Base-by-base conservation (phyloP, 2,329 filamentous ascomycete genomes). In the Emydomyces testavorans region DNA sequence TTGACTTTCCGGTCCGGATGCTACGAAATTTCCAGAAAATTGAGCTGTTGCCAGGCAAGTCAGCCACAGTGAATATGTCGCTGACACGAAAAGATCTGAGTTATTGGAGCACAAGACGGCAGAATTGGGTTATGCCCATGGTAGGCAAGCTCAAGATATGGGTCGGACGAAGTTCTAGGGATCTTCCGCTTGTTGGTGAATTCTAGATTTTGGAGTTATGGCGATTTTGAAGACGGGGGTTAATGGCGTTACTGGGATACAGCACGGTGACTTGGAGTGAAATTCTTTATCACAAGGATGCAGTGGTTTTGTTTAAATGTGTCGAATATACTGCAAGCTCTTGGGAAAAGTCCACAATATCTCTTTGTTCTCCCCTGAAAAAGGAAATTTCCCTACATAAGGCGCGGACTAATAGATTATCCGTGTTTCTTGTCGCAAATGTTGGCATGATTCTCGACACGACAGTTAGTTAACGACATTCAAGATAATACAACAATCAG, bases 1-100 rank as follows among this genome's bases (percentile, higher is more conserved):
- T 54, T 24, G 48, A 54, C 6, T 54, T 54, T 39, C 61, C 62
- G 1, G 54, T 57, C 1, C 59, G 54, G 58, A 68, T 72, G 54
- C 66, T 76, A 5, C 65, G 74, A 53, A 73, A 64, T 41, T 79
- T 79, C 49, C 68, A 73, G 2, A 78, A 78, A 60, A 54, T 73
- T 1, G 54, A 55, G 2, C 58, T 79, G 1, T 54, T 56, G 3
- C 54, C 66, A 0, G 71, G 72, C 1, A 62, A 70, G 57, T 67
- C 60, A 23, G 57, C 57, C 34, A 63, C 53, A 0, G 66, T 73
- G 6, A 54, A 52, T 3, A 77, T 78, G 51, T 60, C 65, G 20
- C 62, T 79, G 26, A 67, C 54, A 18, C 54, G 64, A 4, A 54
- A 61, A 26, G 65, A 66, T 53, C 36, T 66, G 11, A 65, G 62